Conservation (phyloP, 371 early-diverging fungal species). For the Actinomortierella ambigua region DNA sequence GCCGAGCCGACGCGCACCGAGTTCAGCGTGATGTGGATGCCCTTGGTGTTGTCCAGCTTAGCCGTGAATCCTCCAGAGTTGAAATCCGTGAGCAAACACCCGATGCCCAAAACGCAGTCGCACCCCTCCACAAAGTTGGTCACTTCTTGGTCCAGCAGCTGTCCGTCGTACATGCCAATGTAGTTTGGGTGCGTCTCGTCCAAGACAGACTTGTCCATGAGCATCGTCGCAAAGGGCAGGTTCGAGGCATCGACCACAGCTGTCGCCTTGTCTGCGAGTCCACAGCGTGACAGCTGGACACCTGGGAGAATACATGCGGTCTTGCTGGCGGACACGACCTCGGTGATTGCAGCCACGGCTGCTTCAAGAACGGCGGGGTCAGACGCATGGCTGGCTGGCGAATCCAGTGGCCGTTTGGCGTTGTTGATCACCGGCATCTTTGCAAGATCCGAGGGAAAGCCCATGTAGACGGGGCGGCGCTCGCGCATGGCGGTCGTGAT, state of each 20-base stretch:
- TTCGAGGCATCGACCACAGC: conserved; percentile 45
- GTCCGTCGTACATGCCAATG: conserved; percentile 50
- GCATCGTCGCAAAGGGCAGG: conserved; percentile 49
- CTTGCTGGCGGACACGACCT: conserved; percentile 41
- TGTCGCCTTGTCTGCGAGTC: conserved; percentile 30
- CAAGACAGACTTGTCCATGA: conserved; percentile 56
- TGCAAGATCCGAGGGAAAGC: conserved; percentile 53
- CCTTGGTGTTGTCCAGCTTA: conserved; percentile 3
- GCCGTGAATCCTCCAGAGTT: conserved; percentile 57
- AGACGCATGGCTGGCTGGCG: conserved; percentile 28
- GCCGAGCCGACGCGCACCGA: not conserved
- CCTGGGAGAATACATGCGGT: conserved; percentile 52
- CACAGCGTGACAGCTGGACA: conserved; percentile 50
- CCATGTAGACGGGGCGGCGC: conserved; percentile 50
- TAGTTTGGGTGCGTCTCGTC: conserved; percentile 44
- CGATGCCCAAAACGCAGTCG: conserved; percentile 53
- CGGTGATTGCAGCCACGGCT: conserved; percentile 28
- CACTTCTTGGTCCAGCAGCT: conserved; percentile 36
- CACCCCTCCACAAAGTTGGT: conserved; percentile 43
- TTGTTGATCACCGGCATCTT: conserved; percentile 28
- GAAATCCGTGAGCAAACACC: conserved; percentile 54
- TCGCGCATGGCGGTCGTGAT: conserved; percentile 11
- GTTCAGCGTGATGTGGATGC: too few species aligned
- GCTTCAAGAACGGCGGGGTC: conserved; percentile 14
- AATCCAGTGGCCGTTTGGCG: conserved; percentile 5